A percentile compares a stretch with the other conserved stretches of the same genome.
These are phyloP conservation scores for Xylaria bambusicola DNA, from an alignment of 495 filamentous ascomycete genomes.

Conservation along the genomic window DNA sequence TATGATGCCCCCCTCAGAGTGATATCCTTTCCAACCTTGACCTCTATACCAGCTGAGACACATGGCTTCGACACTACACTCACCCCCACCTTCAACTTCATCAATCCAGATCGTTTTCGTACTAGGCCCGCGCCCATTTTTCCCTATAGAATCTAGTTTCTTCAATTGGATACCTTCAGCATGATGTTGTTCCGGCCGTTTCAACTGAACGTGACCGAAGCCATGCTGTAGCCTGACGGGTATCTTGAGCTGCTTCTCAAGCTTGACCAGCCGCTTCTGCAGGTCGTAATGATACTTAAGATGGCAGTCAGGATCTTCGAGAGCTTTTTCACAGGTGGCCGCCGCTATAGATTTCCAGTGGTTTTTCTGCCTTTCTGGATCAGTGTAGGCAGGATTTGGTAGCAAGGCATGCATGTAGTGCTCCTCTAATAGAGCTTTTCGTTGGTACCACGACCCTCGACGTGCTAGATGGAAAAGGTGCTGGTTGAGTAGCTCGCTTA, in stretches of 20 bases:
- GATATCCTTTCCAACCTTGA: constrained; percentile 91
- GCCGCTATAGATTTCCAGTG: constrained; percentile 80
- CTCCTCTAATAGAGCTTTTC: constrained; percentile 91
- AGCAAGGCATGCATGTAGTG: constrained; percentile 80
- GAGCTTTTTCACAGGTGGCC: constrained; percentile 80
- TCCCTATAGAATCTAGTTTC: constrained; percentile 46
- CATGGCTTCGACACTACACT: constrained; percentile 89
- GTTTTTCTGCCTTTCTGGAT: constrained; percentile 62
- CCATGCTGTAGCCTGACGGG: constrained; percentile 87
- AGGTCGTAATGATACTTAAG: constrained; percentile 91
- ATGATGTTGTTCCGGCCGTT: constrained; percentile 70
- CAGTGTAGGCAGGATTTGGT: constrained; percentile 37
- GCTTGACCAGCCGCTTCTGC: constrained; percentile 86
- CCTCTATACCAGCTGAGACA: constrained; percentile 82
- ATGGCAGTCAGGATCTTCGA: constrained; percentile 86
- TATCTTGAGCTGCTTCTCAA: constrained; percentile 83
- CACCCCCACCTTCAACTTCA: constrained; percentile 61
- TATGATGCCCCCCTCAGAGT: constrained; percentile 86
- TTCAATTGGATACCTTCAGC: constrained; percentile 78
- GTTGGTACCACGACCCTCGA: constrained; percentile 92
- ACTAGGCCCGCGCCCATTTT: constrained; percentile 50
- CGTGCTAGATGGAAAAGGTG: constrained; percentile 81
- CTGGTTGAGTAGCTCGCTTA: constrained; percentile 77
- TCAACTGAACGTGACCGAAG: constrained; percentile 80
- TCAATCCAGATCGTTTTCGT: constrained; percentile 89